phyloP scores from a whole-genome alignment of 2,329 filamentous ascomycete species.

The Ceratocystiopsis brevicomis region DNA sequence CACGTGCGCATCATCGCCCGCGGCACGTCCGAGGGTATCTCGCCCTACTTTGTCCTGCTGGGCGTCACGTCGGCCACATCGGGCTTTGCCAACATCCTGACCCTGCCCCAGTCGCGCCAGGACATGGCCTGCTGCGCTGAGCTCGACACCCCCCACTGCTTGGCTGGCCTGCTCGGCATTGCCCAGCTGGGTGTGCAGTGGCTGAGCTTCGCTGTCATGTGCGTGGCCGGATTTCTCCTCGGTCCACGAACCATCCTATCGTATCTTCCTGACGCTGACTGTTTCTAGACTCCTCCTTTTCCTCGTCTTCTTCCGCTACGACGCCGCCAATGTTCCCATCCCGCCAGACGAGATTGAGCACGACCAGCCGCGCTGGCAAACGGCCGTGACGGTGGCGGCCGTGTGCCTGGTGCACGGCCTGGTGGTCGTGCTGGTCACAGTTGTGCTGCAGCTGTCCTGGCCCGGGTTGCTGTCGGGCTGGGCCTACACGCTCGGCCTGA shows the following conservation, averaged over 20 bases:
- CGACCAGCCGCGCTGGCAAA: constrained; percentile 50
- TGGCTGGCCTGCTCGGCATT: constrained; percentile 71
- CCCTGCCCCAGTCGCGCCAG: constrained; percentile 61
- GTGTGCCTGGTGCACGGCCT: constrained; percentile 60
- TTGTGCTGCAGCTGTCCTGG: constrained; percentile 43
- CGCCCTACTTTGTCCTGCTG: constrained; percentile 87
- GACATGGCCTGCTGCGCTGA: constrained; percentile 77
- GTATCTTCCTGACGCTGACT: too few species aligned
- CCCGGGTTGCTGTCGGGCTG: constrained; percentile 51
- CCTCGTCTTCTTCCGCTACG: constrained; percentile 74
- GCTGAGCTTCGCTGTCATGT: constrained; percentile 86
- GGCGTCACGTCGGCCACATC: constrained; percentile 78
- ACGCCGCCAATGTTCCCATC: constrained; percentile 29
- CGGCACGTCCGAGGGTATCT: constrained; percentile 80
- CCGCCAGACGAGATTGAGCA: constrained; percentile 26
- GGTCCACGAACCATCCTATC: too few species aligned
- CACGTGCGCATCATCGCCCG: constrained; percentile 78
- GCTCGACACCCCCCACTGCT: constrained; percentile 64
- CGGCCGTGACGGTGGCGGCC: constrained; percentile 56
- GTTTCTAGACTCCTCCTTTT: constrained; percentile 64
- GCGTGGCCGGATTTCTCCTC: constrained; percentile 16
- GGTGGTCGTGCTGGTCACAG: constrained; percentile 47
- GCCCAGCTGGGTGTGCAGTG: constrained; percentile 83
- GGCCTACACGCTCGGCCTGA: constrained; percentile 71
- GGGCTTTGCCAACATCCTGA: constrained; percentile 81